Conservation (phyloP, 2,329 filamentous ascomycete species). For the Dothideomycetidae sp. region DNA sequence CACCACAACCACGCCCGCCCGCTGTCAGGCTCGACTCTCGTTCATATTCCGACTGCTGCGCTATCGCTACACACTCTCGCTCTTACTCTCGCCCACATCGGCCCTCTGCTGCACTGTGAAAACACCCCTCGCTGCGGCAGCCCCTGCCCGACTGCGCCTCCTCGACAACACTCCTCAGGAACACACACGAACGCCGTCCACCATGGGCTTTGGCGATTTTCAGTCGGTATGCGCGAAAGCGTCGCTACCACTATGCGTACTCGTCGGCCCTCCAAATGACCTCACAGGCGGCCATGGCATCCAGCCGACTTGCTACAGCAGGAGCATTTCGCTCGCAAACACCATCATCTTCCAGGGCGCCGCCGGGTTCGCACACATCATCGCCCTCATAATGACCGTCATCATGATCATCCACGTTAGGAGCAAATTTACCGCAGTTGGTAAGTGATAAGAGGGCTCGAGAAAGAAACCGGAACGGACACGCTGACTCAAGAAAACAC, state of each 20-base stretch:
- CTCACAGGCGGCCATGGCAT: slow-evolving; percentile 52
- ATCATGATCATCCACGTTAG: slow-evolving; percentile 96
- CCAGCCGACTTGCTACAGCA: slow-evolving; percentile 79
- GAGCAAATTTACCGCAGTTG: slow-evolving; percentile 95
- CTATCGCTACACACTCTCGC: neutral
- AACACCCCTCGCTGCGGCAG: too few species aligned
- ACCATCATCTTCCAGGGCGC: slow-evolving; percentile 97
- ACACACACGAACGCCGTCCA: slow-evolving; percentile 19
- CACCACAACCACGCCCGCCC: neutral
- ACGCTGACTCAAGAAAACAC: slow-evolving; percentile 5
- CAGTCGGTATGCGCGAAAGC: slow-evolving; percentile 70
- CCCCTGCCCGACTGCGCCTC: neutral
- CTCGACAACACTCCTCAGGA: neutral
- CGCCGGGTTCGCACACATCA: slow-evolving; percentile 81
- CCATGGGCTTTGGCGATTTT: slow-evolving; percentile 88
- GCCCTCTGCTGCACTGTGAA: too few species aligned
- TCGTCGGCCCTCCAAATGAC: slow-evolving; percentile 60
- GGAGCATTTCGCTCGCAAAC: slow-evolving; percentile 91
- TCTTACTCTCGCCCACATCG: too few species aligned
- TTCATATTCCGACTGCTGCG: neutral
- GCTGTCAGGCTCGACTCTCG: too few species aligned
- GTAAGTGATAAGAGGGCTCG: slow-evolving; percentile 38
- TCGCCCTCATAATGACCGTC: slow-evolving; percentile 79
- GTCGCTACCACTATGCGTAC: slow-evolving; percentile 72
- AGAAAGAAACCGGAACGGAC: neutral